Conservation (phyloP, 768 basidiomycete genomes). For the Hebeloma cylindrosporum region DNA sequence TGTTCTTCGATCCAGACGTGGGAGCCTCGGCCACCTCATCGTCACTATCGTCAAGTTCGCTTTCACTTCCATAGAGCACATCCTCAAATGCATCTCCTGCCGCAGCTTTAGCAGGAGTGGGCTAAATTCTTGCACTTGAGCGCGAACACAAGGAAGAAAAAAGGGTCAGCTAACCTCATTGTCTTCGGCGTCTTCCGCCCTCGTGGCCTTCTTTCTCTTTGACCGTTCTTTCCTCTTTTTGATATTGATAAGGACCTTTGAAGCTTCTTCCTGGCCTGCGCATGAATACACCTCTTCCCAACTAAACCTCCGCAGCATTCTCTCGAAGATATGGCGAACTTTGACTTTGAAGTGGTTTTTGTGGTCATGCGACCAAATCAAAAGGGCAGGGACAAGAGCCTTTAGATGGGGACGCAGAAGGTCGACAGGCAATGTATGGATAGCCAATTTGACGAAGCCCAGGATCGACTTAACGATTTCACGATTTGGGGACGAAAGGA, state of each 20-base stretch:
- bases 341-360: slow-evolving; percentile 99
- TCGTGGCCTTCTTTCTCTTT: slow-evolving; percentile 78
- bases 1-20: slow-evolving; percentile 30
- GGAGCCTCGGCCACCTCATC: slow-evolving; percentile 45
- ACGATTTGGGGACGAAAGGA: slow-evolving; percentile 90
- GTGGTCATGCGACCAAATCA: slow-evolving; percentile 95
- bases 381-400: slow-evolving; percentile 77
- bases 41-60: slow-evolving; percentile 76
- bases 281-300: slow-evolving; percentile 81
- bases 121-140: slow-evolving; percentile 29
- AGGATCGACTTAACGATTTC: slow-evolving; percentile 97
- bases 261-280: slow-evolving; percentile 74
- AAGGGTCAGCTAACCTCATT: slow-evolving; percentile 28
- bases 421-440: slow-evolving; percentile 77
- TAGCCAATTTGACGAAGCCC: slow-evolving; percentile 91
- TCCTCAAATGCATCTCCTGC: slow-evolving; percentile 95
- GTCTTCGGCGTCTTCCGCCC: slow-evolving; percentile 59
- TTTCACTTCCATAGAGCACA: slow-evolving; percentile 95
- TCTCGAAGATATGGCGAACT: slow-evolving; percentile 95
- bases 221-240: slow-evolving; percentile 93
- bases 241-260: slow-evolving; percentile 90
- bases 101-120: slow-evolving; percentile 45
- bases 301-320: slow-evolving; percentile 88
- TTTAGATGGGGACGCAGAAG: slow-evolving; percentile 77
- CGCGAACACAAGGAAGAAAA: slow-evolving; percentile 1